Evolutionary conservation across 202 grass and related monocot genomes (phyloP).

Genomic region (Thinopyrum obtusiflorum): DNA sequence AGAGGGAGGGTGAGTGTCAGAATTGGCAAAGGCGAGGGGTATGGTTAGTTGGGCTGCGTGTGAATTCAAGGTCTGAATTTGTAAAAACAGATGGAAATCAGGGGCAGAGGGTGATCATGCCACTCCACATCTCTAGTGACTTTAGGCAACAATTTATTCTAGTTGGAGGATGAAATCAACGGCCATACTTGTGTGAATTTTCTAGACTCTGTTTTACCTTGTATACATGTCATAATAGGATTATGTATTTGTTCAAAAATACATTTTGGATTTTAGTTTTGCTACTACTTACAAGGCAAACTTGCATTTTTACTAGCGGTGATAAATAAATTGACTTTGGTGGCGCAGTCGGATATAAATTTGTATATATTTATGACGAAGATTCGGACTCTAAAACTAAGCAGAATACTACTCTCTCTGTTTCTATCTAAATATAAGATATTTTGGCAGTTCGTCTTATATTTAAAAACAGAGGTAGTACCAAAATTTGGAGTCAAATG

Average conservation of each 20-base stretch:
- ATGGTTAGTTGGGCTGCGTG: neutral
- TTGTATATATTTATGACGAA: too few relatives aligned
- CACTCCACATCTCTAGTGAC: neutral
- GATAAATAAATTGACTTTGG: too few relatives aligned
- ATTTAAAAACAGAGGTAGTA: too few relatives aligned
- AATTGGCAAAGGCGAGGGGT: neutral
- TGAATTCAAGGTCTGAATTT: slow-evolving; percentile 12
- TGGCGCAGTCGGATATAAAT: too few relatives aligned
- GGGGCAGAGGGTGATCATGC: neutral
- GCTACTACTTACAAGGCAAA: neutral
- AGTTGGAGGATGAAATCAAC: slow-evolving; percentile 12
- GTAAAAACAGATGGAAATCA: neutral
- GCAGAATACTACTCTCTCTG: too few relatives aligned
- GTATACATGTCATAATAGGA: neutral
- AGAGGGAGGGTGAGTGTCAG: neutral
- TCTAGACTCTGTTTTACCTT: neutral
- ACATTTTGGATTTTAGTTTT: neutral
- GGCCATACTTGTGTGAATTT: neutral
- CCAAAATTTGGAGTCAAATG: too few relatives aligned
- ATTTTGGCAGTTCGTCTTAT: too few relatives aligned
- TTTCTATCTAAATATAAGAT: too few relatives aligned
- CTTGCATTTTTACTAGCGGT: neutral
- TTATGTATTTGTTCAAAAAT: neutral
- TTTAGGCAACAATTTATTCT: slow-evolving; percentile 11
- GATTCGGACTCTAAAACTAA: too few relatives aligned